A percentile compares a stretch with the other conserved stretches of the same genome.
phyloP scores from a whole-genome alignment of 2,329 filamentous ascomycete genomes.

The Scytalidium lignicola region DNA sequence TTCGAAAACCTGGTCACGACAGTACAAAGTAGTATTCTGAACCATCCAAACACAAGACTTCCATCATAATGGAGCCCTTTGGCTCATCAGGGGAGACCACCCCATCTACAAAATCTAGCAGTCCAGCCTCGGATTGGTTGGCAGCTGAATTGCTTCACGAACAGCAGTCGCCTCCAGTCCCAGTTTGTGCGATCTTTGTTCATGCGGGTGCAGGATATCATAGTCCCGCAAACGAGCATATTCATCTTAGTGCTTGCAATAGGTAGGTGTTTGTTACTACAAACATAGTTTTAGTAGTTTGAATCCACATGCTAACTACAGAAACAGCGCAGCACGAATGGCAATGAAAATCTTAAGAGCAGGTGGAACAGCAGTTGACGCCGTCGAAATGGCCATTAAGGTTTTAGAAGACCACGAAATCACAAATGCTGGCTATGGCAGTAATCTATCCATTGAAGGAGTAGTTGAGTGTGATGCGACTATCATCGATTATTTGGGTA shows the following conservation, averaged over 20 bases:
- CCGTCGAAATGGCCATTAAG: constrained; percentile 83
- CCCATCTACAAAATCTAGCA: neutral
- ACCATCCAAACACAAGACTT: no score
- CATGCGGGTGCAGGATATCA: constrained; percentile 96
- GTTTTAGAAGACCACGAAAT: constrained; percentile 90
- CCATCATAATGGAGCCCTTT: neutral
- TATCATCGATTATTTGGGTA: constrained; percentile 82
- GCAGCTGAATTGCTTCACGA: neutral
- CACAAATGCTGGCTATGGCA: constrained; percentile 94
- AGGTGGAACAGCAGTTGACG: constrained; percentile 78
- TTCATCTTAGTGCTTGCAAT: constrained; percentile 81
- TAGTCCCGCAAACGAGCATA: constrained; percentile 75
- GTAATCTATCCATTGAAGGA: constrained; percentile 87
- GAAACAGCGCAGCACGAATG: constrained; percentile 67
- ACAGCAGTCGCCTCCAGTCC: neutral
- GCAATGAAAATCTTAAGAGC: constrained; percentile 76
- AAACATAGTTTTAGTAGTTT: neutral
- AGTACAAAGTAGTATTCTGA: no score
- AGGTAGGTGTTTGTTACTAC: constrained; percentile 55
- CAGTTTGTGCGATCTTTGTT: constrained; percentile 76
- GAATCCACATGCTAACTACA: constrained; percentile 13
- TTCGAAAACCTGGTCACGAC: no score
- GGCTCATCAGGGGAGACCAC: neutral
- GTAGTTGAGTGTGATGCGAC: constrained; percentile 93
- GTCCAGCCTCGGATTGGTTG: neutral